Base-by-base conservation (phyloP, 2,329 filamentous ascomycete genomes). In the Sodiomyces alkalinus region DNA sequence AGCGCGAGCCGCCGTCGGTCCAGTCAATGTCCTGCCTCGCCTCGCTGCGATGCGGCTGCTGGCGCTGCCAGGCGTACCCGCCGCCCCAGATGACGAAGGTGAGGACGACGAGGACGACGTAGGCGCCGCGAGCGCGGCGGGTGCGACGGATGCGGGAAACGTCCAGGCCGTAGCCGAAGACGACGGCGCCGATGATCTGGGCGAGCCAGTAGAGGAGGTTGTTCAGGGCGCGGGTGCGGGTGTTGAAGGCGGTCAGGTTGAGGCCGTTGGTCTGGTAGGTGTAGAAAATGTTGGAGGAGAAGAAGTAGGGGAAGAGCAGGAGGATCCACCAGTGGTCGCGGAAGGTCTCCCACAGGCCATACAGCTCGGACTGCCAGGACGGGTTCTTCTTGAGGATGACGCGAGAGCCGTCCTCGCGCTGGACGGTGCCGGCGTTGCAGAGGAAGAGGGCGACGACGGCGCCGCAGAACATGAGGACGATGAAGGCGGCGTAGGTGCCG, bases 331-430 rank as follows among this genome's bases (percentile, higher is more conserved):
- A 72, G 40, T 90, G 78, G 18, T 62, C 62, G 28, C 57, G 55
- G 32, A 92, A 55, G 1, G 79, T 82, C 49, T 90, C 67, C 51
- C 64, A 77, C 3, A 93, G 68, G 31, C 85, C 85, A 12, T 67
- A 38, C 35, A 92, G 52, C 54, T 93, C 85, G 3, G 79, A 75
- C 44, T 71, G 70, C 80, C 80, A 92, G 28, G 79, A 80, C 4
- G 85, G 85, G 52, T 92, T 80, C 60, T 90, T 87, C 79, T 87
- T 92, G 37, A 86, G 55, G 37, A 92, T 83, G 46, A 92, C 74
- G 33, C 72, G 68, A 33, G 78, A 78, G 33, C 82, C 81, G 47
- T 93, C 82, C 20, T 66, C 60, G 35, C 85, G 81, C 39, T 80
- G 58, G 36, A 93, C 68, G 31, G 72, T 67, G 40, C 68, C 68